Percentiles rank a stretch among this genome's conserved stretches.
Conservation (phyloP, 1,284 basidiomycete species). For the Boletellus deceptivus region DNA sequence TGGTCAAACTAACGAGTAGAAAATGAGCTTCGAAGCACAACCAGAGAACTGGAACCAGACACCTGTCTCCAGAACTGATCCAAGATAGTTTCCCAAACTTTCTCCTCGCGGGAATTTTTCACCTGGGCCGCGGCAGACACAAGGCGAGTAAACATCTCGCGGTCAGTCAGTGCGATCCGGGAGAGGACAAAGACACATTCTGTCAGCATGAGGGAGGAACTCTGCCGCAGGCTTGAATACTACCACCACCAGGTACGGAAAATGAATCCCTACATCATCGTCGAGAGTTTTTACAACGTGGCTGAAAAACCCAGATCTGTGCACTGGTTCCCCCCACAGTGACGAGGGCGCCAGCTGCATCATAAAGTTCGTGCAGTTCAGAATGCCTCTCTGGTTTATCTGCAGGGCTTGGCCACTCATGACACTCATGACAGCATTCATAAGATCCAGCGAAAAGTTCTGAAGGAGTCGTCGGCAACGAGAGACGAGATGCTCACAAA, state of each 20-base stretch:
- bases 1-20: conserved; percentile 66
- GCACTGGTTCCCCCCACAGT: conserved; percentile 69
- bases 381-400: conserved; percentile 58
- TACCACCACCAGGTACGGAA: conserved; percentile 3
- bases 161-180: conserved; percentile 63
- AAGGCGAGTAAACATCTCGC: conserved; percentile 62
- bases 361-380: conserved; percentile 53
- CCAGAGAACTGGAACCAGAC: conserved; percentile 16
- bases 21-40: not conserved
- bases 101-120: conserved; percentile 46
- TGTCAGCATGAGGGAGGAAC: conserved; percentile 52
- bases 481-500: not conserved
- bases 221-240: conserved; percentile 37
- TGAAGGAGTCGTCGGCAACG: conserved; percentile 27
- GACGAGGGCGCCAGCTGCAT: conserved; percentile 59
- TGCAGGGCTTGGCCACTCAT: conserved; percentile 48
- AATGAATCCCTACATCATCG: conserved; percentile 50
- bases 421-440: conserved; percentile 50
- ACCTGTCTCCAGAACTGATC: conserved; percentile 82
- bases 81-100: conserved; percentile 62
- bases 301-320: conserved; percentile 67
- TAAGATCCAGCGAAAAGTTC: conserved; percentile 52
- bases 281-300: conserved; percentile 54
- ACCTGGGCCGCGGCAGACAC: conserved; percentile 57
- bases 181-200: conserved; percentile 70